Conservation (phyloP, 441 rosid species). For the Kokia cookei region DNA sequence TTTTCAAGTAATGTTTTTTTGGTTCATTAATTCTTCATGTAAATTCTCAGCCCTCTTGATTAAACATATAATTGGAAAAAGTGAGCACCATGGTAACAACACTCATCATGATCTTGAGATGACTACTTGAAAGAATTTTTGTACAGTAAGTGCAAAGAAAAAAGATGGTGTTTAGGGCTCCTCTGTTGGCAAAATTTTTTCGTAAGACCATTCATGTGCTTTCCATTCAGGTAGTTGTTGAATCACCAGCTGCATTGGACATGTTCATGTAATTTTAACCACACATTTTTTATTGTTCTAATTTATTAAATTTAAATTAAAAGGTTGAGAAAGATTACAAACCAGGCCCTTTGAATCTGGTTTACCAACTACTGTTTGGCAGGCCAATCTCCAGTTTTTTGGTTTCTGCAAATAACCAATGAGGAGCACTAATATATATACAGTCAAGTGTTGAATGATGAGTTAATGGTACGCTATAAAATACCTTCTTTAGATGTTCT, state of each 20-base stretch:
- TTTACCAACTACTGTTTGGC: conserved; percentile 75
- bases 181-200: conserved; percentile 21
- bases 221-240: conserved; percentile 96
- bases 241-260: conserved; percentile 52
- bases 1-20: conserved; percentile 19
- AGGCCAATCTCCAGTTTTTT: conserved; percentile 81
- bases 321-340: conserved; percentile 13
- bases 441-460: not conserved
- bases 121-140: conserved; percentile 3
- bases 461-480: not conserved
- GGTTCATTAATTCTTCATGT: not conserved
- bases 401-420: conserved; percentile 48
- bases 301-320: not conserved
- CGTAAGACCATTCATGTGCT: conserved; percentile 76
- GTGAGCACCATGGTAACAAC: not conserved
- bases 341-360: conserved; percentile 80
- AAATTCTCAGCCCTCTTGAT: not conserved
- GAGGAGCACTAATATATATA: not conserved
- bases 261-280: not conserved
- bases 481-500: conserved; percentile 63
- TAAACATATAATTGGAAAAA: not conserved
- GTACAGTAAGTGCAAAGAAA: not conserved
- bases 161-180: not conserved
- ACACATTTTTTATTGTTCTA: not conserved
- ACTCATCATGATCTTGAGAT: not conserved